Conservation (phyloP, 768 basidiomycete genomes). For the Lentinula aciculospora region DNA sequence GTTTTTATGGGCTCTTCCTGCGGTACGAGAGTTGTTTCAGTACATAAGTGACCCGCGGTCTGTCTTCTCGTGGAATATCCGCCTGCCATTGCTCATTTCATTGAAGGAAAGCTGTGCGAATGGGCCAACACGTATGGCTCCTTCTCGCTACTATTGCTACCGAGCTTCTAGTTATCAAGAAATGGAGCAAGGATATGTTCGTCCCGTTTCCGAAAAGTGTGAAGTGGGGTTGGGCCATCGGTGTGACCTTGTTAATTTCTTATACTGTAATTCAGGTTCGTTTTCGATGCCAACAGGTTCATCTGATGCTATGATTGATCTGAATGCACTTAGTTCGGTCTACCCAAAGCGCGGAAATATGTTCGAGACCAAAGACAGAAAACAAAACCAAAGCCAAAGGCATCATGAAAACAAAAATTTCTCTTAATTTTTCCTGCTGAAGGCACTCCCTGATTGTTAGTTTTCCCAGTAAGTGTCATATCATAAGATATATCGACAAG, state of each 20-base stretch:
- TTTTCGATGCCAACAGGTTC: slow-evolving; percentile 6
- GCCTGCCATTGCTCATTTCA: neutral
- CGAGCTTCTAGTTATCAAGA: slow-evolving; percentile 72
- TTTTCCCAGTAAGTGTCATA: neutral
- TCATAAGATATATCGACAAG: neutral
- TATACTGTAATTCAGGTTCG: slow-evolving; percentile 69
- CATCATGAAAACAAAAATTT: slow-evolving; percentile 16
- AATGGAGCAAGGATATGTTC: slow-evolving; percentile 78
- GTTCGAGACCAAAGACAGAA: slow-evolving; percentile 33
- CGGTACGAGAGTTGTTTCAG: slow-evolving; percentile 78
- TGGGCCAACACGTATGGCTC: slow-evolving; percentile 89
- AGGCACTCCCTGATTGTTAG: no score
- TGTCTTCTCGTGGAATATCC: slow-evolving; percentile 15
- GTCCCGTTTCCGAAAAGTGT: slow-evolving; percentile 59
- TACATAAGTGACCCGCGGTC: slow-evolving; percentile 82
- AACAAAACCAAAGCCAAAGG: slow-evolving; percentile 24
- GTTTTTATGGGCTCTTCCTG: slow-evolving; percentile 84
- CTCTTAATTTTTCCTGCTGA: no score
- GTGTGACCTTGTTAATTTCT: slow-evolving; percentile 49
- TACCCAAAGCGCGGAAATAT: slow-evolving; percentile 52
- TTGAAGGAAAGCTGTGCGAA: slow-evolving; percentile 69
- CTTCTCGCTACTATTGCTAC: slow-evolving; percentile 82
- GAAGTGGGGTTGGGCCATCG: slow-evolving; percentile 63
- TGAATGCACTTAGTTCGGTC: slow-evolving; percentile 49
- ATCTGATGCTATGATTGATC: slow-evolving; percentile 9